Evolutionary conservation across 371 early-diverging fungal genomes (phyloP).

Genomic region (Nematocida displodere): DNA sequence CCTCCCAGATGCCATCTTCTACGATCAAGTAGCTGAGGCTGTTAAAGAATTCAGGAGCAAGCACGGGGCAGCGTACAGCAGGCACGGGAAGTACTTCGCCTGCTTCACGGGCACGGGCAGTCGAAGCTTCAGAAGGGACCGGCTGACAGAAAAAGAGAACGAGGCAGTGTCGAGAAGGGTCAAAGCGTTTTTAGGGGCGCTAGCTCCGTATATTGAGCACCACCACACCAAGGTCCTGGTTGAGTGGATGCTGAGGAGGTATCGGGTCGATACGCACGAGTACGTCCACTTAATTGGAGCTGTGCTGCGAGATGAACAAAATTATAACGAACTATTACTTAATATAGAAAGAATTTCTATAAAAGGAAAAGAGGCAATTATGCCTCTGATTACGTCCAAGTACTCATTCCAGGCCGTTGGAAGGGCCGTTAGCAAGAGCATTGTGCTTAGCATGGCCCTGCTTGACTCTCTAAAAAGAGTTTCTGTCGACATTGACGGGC

Average conservation of each 20-base stretch:
- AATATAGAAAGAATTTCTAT: background rate
- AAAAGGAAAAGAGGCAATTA: background rate
- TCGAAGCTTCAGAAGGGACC: slow-evolving; percentile 3
- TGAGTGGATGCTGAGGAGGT: slow-evolving; percentile 33
- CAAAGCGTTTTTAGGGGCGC: background rate
- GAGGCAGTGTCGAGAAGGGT: slow-evolving; percentile 6
- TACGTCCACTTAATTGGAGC: background rate
- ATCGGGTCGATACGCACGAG: slow-evolving; percentile 30
- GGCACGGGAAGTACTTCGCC: slow-evolving; percentile 11
- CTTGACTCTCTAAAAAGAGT: background rate
- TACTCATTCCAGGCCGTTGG: background rate
- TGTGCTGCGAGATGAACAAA: background rate
- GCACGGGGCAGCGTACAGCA: background rate
- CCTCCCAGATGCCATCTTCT: slow-evolving; percentile 22
- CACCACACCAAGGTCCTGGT: slow-evolving; percentile 5
- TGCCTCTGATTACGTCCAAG: background rate
- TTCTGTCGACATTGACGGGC: background rate
- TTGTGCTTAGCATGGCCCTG: background rate
- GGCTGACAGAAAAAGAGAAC: slow-evolving; percentile 41
- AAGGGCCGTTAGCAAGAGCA: background rate
- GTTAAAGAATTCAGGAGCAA: slow-evolving; percentile 1
- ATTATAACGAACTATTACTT: background rate
- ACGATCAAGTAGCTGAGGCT: slow-evolving; percentile 2
- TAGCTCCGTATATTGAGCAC: slow-evolving; percentile 1
- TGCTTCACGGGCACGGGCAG: background rate